Base-by-base conservation (phyloP, 2,329 filamentous ascomycete species). In the Talaromyces sp. region DNA sequence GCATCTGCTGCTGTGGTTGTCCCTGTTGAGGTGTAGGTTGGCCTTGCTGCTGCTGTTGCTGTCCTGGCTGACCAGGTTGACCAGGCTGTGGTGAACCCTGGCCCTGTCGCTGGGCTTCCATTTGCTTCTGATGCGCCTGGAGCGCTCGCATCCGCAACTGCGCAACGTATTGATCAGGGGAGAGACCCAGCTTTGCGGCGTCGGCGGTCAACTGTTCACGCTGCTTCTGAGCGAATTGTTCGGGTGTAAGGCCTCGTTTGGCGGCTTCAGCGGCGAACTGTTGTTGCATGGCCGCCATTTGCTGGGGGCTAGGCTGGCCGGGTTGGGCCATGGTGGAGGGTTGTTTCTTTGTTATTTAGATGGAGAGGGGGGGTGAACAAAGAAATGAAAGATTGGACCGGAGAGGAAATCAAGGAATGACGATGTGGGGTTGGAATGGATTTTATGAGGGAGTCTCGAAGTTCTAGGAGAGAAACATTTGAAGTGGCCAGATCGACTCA, bases 231-330 rank as follows among this genome's bases (percentile, higher is more conserved):
- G 95, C 83, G 70, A 96, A 96, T 73, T 96, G 82, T 40, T 88
- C 90, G 1, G 94, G 87, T 6, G 88, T 86, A 82, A 97, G 86
- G 70, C 92, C 92, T 58, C 87, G 84, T 75, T 89, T 91, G 67
- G 89, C 81, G 44, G 93, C 93, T 74, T 97, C 92, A 46, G 84
- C 83, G 44, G 88, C 87, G 40, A 97, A 78, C 74, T 94, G 88
- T 64, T 86, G 84, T 73, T 95, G 90, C 82, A 97, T 94, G 51
- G 83, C 82, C 51, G 85, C 84, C 59, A 96, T 89, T 77, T 97
- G 91, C 76, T 96, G 88, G 44, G 89, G 91, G 17, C 87, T 85
- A 30, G 90, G 90, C 61, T 65, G 66, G 49, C 70, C 69, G 32
- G 71, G 71, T 46, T 70, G 63, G 44, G 75, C 71, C 68, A 76